A percentile compares a stretch with the other conserved stretches of the same genome.
Evolutionary conservation across 768 basidiomycete genomes (phyloP).

Genomic region (Myochromella boudieri): DNA sequence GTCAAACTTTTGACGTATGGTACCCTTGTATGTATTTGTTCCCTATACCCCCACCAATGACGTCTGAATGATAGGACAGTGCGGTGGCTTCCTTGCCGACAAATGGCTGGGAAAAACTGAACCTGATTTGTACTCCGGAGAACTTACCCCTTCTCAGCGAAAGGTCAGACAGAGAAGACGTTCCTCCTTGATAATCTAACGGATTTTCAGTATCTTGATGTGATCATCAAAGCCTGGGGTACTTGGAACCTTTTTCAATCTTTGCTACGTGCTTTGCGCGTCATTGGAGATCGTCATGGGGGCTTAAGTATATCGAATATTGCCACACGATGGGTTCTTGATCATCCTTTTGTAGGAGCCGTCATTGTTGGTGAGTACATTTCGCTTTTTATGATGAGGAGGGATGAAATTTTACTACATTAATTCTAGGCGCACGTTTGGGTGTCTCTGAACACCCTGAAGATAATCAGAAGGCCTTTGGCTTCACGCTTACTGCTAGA

Average conservation of each 20-base stretch:
- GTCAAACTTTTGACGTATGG: conserved; percentile 82
- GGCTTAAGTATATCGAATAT: conserved; percentile 73
- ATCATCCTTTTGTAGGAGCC: conserved; percentile 75
- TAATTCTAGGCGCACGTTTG: conserved; percentile 58
- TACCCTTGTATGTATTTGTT: conserved; percentile 56
- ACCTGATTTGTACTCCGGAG: conserved; percentile 68
- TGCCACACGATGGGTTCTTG: conserved; percentile 81
- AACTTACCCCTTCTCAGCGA: conserved; percentile 78
- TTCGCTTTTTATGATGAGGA: neutral
- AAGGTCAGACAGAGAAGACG: conserved; percentile 48
- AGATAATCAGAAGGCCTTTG: conserved; percentile 66
- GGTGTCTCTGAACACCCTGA: conserved; percentile 73
- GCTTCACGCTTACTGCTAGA: conserved; percentile 50
- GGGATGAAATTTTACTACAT: neutral
- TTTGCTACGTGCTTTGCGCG: conserved; percentile 56
- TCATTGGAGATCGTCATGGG: conserved; percentile 67
- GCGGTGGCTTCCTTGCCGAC: conserved; percentile 81
- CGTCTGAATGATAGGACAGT: conserved; percentile 42
- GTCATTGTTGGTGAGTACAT: conserved; percentile 74
- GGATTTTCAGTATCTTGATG: conserved; percentile 70
- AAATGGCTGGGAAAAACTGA: conserved; percentile 67
- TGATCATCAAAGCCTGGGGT: conserved; percentile 81
- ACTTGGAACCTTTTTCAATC: conserved; percentile 73
- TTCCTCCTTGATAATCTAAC: conserved; percentile 6
- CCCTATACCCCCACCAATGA: conserved; percentile 5